Evolutionary conservation across 768 basidiomycete species (phyloP).

Genomic region (Termitomyces titanicus): DNA sequence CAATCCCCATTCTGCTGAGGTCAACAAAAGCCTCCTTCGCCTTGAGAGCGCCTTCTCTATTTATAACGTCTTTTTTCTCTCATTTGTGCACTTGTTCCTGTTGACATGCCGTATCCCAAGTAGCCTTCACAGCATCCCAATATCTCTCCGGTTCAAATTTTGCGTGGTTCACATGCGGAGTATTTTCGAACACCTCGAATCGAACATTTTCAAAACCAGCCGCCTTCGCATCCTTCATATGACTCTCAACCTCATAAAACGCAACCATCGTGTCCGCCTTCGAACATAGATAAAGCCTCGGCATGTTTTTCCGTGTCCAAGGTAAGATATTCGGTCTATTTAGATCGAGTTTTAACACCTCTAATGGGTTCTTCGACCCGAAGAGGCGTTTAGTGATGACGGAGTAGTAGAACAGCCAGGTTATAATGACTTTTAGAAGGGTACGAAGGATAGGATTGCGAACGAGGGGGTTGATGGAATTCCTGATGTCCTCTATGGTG

Average conservation of each 20-base stretch:
- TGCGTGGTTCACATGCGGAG: conserved; percentile 44
- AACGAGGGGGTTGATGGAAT: conserved; percentile 29
- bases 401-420: conserved; percentile 22
- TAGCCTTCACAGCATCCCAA: conserved; percentile 34
- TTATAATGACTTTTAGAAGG: conserved; percentile 21
- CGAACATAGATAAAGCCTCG: conserved; percentile 45
- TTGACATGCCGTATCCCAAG: conserved; percentile 32
- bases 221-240: conserved; percentile 27
- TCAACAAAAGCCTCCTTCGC: no score
- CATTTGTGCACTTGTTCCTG: background rate
- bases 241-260: conserved; percentile 30
- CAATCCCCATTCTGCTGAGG: no score
- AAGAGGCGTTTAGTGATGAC: conserved; percentile 21
- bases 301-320: conserved; percentile 35
- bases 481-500: conserved; percentile 20
- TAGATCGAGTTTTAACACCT: conserved; percentile 24
- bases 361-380: conserved; percentile 18
- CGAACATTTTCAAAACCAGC: conserved; percentile 27
- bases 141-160: conserved; percentile 38
- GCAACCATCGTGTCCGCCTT: conserved; percentile 37
- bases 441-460: conserved; percentile 25
- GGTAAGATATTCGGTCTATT: conserved; percentile 30
- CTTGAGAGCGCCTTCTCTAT: no score
- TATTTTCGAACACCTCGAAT: conserved; percentile 34
- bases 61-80: no score